A percentile compares a stretch with the other conserved stretches of the same genome.
Conservation (phyloP, 805 yeast species). For the Scheffersomyces amazonensis region DNA sequence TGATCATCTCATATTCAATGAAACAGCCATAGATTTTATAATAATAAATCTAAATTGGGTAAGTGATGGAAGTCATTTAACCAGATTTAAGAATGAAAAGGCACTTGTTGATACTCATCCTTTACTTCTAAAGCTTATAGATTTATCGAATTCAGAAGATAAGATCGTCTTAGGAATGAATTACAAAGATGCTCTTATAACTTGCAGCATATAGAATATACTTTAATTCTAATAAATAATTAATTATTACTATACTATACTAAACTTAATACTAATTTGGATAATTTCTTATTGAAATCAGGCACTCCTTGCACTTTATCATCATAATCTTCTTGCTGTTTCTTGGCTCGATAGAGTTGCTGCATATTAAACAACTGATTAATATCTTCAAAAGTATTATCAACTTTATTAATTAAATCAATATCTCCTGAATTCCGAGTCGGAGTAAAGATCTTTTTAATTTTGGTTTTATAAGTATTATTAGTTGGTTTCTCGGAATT, state of each 20-base stretch:
- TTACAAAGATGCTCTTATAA: no score
- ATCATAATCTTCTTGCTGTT: constrained; percentile 6
- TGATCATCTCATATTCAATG: background rate
- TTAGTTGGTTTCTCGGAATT: constrained; percentile 4
- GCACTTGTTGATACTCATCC: no score
- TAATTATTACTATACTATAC: background rate
- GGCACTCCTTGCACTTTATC: background rate
- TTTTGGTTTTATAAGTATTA: constrained; percentile 30
- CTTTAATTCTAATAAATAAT: constrained; percentile 1
- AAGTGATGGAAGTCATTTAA: background rate
- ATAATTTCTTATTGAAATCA: constrained; percentile 14
- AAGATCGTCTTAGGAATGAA: no score
- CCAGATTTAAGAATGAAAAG: background rate
- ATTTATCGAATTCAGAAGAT: no score
- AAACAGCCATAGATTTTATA: background rate
- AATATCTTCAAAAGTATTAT: constrained; percentile 25
- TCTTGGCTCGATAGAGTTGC: constrained; percentile 7
- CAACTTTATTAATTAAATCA: constrained; percentile 23
- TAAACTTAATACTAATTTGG: constrained; percentile 11
- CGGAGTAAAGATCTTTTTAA: constrained; percentile 36
- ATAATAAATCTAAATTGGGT: background rate
- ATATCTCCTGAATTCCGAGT: constrained; percentile 29
- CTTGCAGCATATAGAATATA: no score
- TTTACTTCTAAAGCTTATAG: no score
- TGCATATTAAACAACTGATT: constrained; percentile 12